Percentiles rank a stretch among this genome's conserved stretches.
Conservation (phyloP, 495 filamentous ascomycete species). For the Rusavskia elegans region DNA sequence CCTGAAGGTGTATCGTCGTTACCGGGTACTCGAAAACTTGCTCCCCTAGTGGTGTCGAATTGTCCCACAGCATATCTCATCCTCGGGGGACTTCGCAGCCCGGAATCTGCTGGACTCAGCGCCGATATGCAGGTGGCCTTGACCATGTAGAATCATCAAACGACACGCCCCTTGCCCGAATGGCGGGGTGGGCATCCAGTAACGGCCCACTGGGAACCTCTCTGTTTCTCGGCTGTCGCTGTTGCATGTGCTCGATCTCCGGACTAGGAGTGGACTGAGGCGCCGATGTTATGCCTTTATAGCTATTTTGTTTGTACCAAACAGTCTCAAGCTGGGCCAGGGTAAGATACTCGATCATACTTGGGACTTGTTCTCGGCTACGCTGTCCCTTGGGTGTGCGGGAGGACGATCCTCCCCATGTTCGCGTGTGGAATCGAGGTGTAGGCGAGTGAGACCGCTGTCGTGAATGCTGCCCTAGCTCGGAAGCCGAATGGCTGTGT, state of each 20-base stretch:
- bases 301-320: constrained; percentile 2
- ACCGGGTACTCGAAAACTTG: no score
- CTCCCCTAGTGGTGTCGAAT: no score
- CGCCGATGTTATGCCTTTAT: background rate
- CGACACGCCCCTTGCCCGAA: no score
- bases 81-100: no score
- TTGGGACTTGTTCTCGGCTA: background rate
- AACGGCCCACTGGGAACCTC: no score
- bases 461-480: background rate
- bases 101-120: no score
- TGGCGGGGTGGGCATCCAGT: no score
- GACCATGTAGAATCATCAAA: no score
- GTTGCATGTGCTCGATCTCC: background rate
- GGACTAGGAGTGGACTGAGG: background rate
- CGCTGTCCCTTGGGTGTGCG: background rate
- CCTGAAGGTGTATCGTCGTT: no score
- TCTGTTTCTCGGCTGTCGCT: no score
- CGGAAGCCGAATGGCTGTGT: background rate
- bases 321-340: constrained; percentile 2
- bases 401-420: background rate
- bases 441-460: background rate
- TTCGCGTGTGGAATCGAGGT: background rate
- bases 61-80: no score
- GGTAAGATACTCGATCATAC: constrained; percentile 4
- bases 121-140: no score